Base-by-base conservation (phyloP, 805 yeast species). In the Blastobotrys mokoenaii region DNA sequence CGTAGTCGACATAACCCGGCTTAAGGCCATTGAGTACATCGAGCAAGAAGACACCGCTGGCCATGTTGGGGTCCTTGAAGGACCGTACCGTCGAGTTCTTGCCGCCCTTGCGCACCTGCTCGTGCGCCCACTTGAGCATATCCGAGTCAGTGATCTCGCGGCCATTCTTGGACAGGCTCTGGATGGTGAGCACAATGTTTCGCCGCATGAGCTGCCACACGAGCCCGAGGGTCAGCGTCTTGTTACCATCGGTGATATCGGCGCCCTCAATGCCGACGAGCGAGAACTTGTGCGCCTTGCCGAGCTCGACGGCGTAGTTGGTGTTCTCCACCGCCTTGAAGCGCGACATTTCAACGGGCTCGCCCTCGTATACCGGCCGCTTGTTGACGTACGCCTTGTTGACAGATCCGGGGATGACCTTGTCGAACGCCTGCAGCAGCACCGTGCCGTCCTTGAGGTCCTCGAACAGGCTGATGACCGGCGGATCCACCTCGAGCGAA, bases 191-290 rank as follows among this genome's bases (percentile, higher is more conserved):
- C 50, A 81, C 82, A 57, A 93, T 94, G 67, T 93, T 93, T 64
- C 96, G 79, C 64, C 98, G 80, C 98, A 93, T 93, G 60, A 93
- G 75, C 72, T 93, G 98, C 98, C 98, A 93, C 33, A 90, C 97
- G 45, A 93, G 74, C 11, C 93, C 98, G 55, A 93, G 74, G 0
- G 96, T 87, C 56, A 93, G 74, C 43, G 90, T 73, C 61, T 84
- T 85, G 62, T 82, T 82, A 53, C 97, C 97, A 65, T 93, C 98
- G 34, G 85, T 82, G 54, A 93, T 90, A 67, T 93, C 98, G 2
- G 96, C 86, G 44, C 98, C 98, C 64, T 93, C 97, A 52, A 93
- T 93, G 53, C 98, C 98, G 42, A 93, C 98, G 47, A 93, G 73
- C 1, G 97, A 90, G 65, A 93, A 93, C 44, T 82, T 79, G 63